Base-by-base conservation (phyloP, 805 yeast genomes). In the Cyberlindnera galapagoensis region DNA sequence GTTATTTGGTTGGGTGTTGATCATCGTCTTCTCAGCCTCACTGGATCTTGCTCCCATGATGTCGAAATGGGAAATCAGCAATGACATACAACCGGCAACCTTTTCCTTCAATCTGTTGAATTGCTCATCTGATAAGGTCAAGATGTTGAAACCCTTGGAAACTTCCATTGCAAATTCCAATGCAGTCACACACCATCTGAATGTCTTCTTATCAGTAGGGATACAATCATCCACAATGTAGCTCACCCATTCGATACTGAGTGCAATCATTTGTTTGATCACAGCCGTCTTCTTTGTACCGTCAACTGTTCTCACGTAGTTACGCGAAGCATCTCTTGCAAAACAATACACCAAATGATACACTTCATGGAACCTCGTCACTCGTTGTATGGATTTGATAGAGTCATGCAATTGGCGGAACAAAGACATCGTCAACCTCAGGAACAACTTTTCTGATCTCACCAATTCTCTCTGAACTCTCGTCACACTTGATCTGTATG, bases 31-130 rank as follows among this genome's bases (percentile, higher is more conserved):
- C 62, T 69, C 59, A 54, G 72, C 40, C 34, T 47, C 72, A 69
- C 54, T 80, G 2, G 95, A 82, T 49, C 97, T 71, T 0, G 97
- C 97, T 30, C 97, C 97, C 96, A 90, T 92, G 32, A 92, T 87
- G 59, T 92, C 98, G 51, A 92, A 92, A 60, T 92, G 97, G 0
- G 96, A 85, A 41, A 92, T 90, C 38, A 92, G 65, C 31, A 92
- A 63, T 2, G 97, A 79, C 87, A 92, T 85, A 59, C 97, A 87
- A 1, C 94, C 83, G 1, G 97, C 94, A 28, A 92, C 95, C 51
- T 85, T 86, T 31, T 74, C 68, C 46, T 87, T 78, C 42, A 92
- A 62, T 23, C 67, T 59, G 36, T 70, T 61, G 51, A 88, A 92
- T 48, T 85, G 87, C 17, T 74, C 83, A 41, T 84, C 83, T 36